Conservation (phyloP, 371 early-diverging fungal genomes). For the Lichtheimia ornata region DNA sequence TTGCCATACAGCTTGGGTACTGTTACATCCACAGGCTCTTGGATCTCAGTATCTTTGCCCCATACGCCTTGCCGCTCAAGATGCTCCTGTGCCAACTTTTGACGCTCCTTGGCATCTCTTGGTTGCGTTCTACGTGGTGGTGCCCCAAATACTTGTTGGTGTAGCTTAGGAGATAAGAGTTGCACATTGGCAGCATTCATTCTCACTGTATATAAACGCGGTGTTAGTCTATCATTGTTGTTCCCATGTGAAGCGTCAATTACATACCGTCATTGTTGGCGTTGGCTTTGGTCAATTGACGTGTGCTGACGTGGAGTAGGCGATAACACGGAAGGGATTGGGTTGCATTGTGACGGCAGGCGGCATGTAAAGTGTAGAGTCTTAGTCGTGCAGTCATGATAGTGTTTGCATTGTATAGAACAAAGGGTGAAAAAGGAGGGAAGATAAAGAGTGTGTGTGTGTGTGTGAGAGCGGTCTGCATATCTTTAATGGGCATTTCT, state of each 20-base stretch:
- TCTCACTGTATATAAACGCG: slow-evolving; percentile 19
- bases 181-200: slow-evolving; percentile 57
- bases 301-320: neutral
- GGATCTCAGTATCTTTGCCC: slow-evolving; percentile 61
- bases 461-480: too few relatives aligned
- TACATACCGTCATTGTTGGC: neutral
- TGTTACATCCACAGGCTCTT: slow-evolving; percentile 39
- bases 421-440: too few relatives aligned
- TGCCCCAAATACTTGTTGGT: slow-evolving; percentile 42
- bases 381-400: slow-evolving; percentile 1
- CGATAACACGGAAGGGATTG: neutral
- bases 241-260: neutral
- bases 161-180: slow-evolving; percentile 49
- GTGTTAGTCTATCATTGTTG: neutral
- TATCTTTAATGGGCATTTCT: too few relatives aligned
- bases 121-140: slow-evolving; percentile 12
- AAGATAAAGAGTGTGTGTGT: too few relatives aligned
- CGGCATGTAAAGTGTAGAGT: neutral
- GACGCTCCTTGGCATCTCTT: slow-evolving; percentile 16
- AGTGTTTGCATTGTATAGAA: neutral
- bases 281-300: neutral
- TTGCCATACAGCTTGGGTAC: slow-evolving; percentile 59
- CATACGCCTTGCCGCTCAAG: slow-evolving; percentile 64
- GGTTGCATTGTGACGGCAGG: slow-evolving; percentile 1
- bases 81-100: slow-evolving; percentile 55